Evolutionary conservation across 148 eudicot species (phyloP), one percentile per base, ranked within the genome.

Genomic region (Arctostaphylos glauca): DNA sequence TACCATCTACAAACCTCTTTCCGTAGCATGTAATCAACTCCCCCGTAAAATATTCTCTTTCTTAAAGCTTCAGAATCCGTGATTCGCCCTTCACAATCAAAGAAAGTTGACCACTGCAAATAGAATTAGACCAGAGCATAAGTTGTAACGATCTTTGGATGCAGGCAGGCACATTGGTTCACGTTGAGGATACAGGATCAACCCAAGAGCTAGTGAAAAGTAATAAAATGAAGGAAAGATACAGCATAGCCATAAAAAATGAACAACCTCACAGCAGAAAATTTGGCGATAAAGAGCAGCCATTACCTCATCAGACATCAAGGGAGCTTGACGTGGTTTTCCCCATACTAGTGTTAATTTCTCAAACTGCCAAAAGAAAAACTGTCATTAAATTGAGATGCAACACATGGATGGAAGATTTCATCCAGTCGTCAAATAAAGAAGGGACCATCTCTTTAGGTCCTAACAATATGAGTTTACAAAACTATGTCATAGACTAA

Each of bases 31-130:
- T 92, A 90, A 75, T 87, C 93, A 70, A 94, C 89, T 77, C 99
- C 99, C 38, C 99, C 99, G 74, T 96, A 94, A 84, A 96, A 96
- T 80, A 96, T 92, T 87, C 95, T 92, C 89, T 92, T 91, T 81
- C 87, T 96, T 77, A 96, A 74, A 78, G 94, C 93, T 41, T 87
- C 70, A 79, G 95, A 84, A 88, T 96, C 95, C 76, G 77, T 80
- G 58, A 96, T 88, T 82, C 94, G 90, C 47, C 99, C 99, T 87
- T 96, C 98, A 60, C 91, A 87, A 84, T 96, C 99, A 88, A 96
- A 85, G 85, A 91, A 93, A 74, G 88, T 64, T 48, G 86, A 81
- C 99, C 97, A 96, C 99, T 96, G 89, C 90, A 91, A 68, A 83
- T 44, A 82, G 79, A 84, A 41, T 31, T 25, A 52, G 48, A 67